These are phyloP conservation scores for Raphidocelis subcapitata DNA, from an alignment of 139 green algal genomes.

Conservation along the genomic window DNA sequence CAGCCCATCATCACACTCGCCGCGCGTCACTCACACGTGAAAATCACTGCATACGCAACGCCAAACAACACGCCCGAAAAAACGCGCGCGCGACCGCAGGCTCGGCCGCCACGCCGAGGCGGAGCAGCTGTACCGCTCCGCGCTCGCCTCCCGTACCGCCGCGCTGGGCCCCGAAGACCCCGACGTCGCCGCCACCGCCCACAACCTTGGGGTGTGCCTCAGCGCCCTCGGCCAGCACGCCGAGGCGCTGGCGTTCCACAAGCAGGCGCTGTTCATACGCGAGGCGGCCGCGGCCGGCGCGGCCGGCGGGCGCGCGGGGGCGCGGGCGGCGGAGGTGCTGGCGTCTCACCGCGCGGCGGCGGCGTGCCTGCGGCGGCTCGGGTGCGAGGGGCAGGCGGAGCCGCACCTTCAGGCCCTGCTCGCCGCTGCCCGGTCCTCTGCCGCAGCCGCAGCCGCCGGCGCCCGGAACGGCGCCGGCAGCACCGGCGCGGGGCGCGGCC, in stretches of 20 bases:
- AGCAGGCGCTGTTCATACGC: slow-evolving; percentile 18
- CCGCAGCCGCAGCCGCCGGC: background rate
- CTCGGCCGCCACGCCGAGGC: slow-evolving; percentile 9
- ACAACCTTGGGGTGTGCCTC: slow-evolving; percentile 19
- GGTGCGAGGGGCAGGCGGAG: slow-evolving; percentile 18
- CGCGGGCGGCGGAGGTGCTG: slow-evolving; percentile 5
- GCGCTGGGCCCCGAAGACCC: slow-evolving; percentile 13
- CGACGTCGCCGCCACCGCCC: slow-evolving; percentile 18
- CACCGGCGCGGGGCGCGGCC: background rate
- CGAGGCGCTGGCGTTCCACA: slow-evolving; percentile 17
- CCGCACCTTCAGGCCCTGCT: slow-evolving; percentile 12
- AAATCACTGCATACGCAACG: background rate
- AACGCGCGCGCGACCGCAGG: background rate
- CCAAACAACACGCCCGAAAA: background rate
- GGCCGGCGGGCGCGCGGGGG: background rate
- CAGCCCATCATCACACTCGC: background rate
- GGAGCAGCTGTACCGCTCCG: slow-evolving; percentile 13
- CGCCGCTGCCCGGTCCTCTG: background rate
- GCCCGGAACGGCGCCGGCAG: background rate
- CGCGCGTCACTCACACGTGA: background rate
- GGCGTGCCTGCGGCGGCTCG: slow-evolving; percentile 17
- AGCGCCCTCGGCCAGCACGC: background rate
- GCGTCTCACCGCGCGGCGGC: slow-evolving; percentile 13
- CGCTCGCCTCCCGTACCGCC: background rate
- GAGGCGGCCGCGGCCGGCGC: background rate